These are phyloP conservation scores for Rhynchosporium secalis DNA, from an alignment of 2,329 filamentous ascomycete genomes.

Conservation along the genomic window DNA sequence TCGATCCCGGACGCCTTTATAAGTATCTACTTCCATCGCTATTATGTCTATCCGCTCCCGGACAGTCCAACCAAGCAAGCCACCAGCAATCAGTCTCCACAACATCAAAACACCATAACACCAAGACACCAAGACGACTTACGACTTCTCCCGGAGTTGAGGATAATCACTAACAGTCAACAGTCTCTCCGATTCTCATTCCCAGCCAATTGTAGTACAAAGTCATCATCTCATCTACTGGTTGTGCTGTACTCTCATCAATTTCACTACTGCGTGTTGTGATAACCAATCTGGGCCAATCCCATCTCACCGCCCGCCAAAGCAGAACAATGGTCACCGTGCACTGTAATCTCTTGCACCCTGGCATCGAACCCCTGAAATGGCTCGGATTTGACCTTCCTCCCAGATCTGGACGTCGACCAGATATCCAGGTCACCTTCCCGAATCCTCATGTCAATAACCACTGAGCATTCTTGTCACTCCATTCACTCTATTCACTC, in stretches of 20 bases:
- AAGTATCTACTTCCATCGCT: conserved; percentile 1
- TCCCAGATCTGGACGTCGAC: conserved; percentile 18
- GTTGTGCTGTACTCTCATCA: background rate
- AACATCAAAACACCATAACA: background rate
- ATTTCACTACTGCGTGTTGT: background rate
- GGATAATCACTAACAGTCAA: no score
- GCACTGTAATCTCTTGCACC: background rate
- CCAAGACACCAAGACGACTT: no score
- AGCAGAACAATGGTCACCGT: conserved; percentile 8
- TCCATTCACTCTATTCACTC: background rate
- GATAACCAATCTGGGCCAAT: background rate
- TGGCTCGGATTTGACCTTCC: conserved; percentile 17
- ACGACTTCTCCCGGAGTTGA: no score
- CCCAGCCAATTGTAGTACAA: conserved; percentile 16
- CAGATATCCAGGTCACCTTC: background rate
- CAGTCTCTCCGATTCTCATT: background rate
- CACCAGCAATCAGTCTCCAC: background rate
- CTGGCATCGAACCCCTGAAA: background rate
- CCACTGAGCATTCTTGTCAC: conserved; percentile 1
- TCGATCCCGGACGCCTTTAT: conserved; percentile 4
- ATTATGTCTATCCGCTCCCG: background rate
- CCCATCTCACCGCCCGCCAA: conserved; percentile 14
- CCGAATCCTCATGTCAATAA: conserved; percentile 3
- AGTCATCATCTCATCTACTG: background rate
- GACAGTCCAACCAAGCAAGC: background rate